Evolutionary conservation across 257 asterid species (phyloP).

Genomic region (Marsdenia floribunda): DNA sequence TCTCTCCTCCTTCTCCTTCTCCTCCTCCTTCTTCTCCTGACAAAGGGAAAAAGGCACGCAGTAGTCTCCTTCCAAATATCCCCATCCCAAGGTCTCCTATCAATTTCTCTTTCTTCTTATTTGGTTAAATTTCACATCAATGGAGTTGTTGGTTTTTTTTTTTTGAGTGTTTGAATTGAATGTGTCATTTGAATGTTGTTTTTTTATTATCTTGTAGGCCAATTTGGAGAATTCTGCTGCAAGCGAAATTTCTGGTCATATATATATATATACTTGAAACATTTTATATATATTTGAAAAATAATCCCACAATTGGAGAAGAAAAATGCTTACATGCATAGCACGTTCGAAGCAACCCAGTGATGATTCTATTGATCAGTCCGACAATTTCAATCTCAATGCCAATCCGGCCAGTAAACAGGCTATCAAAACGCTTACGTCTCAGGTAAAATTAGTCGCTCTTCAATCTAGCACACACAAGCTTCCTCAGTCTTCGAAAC

Average conservation of each 20-base stretch:
- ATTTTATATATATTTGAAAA: background rate
- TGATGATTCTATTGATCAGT: conserved; percentile 45
- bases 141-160: background rate
- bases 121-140: background rate
- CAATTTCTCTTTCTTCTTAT: background rate
- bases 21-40: background rate
- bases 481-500: background rate
- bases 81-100: background rate
- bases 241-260: background rate
- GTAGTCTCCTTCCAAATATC: background rate
- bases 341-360: conserved; percentile 69
- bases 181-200: background rate
- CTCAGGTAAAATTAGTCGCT: conserved; percentile 50
- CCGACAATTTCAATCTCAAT: conserved; percentile 28
- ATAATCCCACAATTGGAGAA: background rate
- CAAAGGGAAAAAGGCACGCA: background rate
- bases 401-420: conserved; percentile 46
- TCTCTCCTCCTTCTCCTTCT: background rate
- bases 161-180: background rate
- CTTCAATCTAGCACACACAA: background rate
- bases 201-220: background rate
- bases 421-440: conserved; percentile 53
- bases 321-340: conserved; percentile 88
- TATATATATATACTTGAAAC: background rate
- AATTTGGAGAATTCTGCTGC: background rate